Base-by-base conservation (phyloP, 768 basidiomycete genomes). In the Daedaleopsis nitida region DNA sequence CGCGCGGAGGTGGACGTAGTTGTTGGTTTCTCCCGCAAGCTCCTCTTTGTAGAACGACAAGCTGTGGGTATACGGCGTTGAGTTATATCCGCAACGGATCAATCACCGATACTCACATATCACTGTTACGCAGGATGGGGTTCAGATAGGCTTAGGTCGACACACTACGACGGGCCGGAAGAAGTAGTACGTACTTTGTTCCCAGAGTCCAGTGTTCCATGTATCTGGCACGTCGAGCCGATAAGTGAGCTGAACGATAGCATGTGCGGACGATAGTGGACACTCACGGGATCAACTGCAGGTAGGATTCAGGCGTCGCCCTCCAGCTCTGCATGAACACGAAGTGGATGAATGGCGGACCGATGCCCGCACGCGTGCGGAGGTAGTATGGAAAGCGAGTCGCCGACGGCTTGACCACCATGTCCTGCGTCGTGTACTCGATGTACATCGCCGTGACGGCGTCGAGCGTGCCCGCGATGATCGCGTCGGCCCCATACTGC, bases 221-320 rank as follows among this genome's bases (percentile, higher is more conserved):
- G 2, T 63, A 57, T 4, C 62, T 63, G 13, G 2, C 10, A 24
- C 24, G 3, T 11, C 9, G 16, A 9, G 16, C n/a, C 21, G 12
- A 23, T 23, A 1, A 43, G 35, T 32, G 34, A 1, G 6, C 16
- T 13, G 42, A 27, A 45, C 23, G 42, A 45, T 32, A 32, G 27
- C 7, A 7, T 32, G n/a, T 14, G n/a, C n/a, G n/a, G n/a, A n/a
- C n/a, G 19, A 7, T 23, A 24, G 16, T n/a, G n/a, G 6, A 13
- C 14, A 60, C 68, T 65, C 42, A 69, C 70, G 77, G 79, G 37
- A 81, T 62, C 17, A 73, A 71, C 57, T 79, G 79, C 21, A 75
- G 68, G 49, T 77, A 80, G 4, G 69, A 59, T 23, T 63, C 24
- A 9, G 68, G 60, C 4, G 59, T 50, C 9, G 72, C 70, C 57